Evolutionary conservation across 2,329 filamentous ascomycete species (phyloP), one percentile per base, ranked within the genome.

Genomic region (Dothistroma pini): DNA sequence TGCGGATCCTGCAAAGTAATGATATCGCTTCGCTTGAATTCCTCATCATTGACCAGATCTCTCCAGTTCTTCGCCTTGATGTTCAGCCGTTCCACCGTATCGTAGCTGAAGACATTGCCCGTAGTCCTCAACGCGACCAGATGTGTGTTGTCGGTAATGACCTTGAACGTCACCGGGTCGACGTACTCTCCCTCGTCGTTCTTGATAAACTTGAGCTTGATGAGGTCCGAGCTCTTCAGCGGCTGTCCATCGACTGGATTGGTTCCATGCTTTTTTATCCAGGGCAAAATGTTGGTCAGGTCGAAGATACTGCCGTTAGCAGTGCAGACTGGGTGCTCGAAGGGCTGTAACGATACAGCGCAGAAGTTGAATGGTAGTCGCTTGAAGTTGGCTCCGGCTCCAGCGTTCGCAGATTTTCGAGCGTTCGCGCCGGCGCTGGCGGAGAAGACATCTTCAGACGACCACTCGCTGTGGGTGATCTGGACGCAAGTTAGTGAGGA

Each of bases 401-500:
- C 77, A 53, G 76, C 76, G 22, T 75, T 82, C 75, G 75, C 79
- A 66, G 71, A 82, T 76, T 78, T 87, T 74, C 73, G 83, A 75
- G 81, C 79, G 55, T 87, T 87, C 59, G 89, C 85, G 69, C 86
- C 86, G 59, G 88, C 88, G 74, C 87, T 93, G 68, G 92, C 91
- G 34, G 90, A 89, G 77, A 90, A 97, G 61, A 91, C 87, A 76
- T 97, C 93, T 53, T 89, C 86, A 6, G 92, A 96, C 8, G 91
- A 88, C 95, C 95, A 99, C 82, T 99, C 95, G 47, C 91, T 96
- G 79, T 99, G 96, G 58, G 95, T 99, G 72, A 99, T 99, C 83
- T 87, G 67, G 55, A 19, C 22, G 49, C 9, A 59, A 14, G 11
- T 55, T 38, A 65, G 63, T 54, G 54, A 54, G 50, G 31, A n/a